Evolutionary conservation across 352 stramenopile species (phyloP).

Genomic region (Peronosclerospora sorghi): DNA sequence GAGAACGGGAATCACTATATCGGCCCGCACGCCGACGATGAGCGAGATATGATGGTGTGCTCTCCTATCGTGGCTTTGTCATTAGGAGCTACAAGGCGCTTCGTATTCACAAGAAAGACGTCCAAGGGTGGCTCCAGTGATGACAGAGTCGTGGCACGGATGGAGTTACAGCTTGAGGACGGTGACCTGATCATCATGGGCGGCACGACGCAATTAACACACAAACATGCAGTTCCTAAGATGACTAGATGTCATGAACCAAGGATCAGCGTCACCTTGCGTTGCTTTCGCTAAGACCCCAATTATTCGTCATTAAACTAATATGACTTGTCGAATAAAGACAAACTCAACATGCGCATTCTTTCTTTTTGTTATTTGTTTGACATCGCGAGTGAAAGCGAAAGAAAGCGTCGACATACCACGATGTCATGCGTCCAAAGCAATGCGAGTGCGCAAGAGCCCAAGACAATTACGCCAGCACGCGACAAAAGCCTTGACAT

Average conservation of each 20-base stretch:
- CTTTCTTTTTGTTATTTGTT: conserved; percentile 1
- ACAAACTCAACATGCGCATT: too few species aligned
- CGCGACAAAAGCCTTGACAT: conserved; percentile 22
- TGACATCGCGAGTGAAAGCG: conserved; percentile 21
- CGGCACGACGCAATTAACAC: conserved; percentile 56
- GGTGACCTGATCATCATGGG: conserved; percentile 79
- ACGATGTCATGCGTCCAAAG: conserved; percentile 31
- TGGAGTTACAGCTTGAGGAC: conserved; percentile 50
- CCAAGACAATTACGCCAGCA: conserved; percentile 49
- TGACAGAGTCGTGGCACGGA: conserved; percentile 6
- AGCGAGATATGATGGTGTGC: conserved; percentile 30
- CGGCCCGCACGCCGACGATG: conserved; percentile 65
- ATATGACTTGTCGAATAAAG: too few species aligned
- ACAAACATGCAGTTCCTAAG: conserved; percentile 76
- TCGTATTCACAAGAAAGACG: conserved; percentile 44
- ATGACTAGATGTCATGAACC: conserved; percentile 32
- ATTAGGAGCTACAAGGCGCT: conserved; percentile 51
- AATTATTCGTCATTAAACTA: neutral
- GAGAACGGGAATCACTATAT: conserved; percentile 72
- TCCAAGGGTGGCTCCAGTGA: conserved; percentile 7
- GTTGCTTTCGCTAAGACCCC: conserved; percentile 23
- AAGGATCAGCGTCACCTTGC: conserved; percentile 40
- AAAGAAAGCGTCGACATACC: conserved; percentile 31
- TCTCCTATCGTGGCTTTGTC: conserved; percentile 65
- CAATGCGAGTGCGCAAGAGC: conserved; percentile 37